Base-by-base conservation (phyloP, 2,329 filamentous ascomycete species). In the Aspergillus floridensis region DNA sequence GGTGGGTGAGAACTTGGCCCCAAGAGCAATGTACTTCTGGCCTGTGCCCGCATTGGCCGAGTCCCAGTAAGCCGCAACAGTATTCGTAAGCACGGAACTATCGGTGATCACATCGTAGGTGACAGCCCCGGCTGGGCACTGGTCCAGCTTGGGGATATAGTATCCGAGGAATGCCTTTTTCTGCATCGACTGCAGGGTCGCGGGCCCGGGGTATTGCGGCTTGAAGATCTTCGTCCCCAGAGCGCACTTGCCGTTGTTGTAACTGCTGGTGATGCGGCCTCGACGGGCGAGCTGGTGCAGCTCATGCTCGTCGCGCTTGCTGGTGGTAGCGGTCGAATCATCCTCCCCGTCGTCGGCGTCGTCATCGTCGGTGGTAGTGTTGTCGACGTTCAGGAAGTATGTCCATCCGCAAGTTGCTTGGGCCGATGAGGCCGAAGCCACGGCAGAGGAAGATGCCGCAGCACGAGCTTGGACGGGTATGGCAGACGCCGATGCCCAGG, bases 181-280 rank as follows among this genome's bases (percentile, higher is more conserved):
- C 22, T 55, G 53, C 6, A n/a, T n/a, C 24, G 11, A 32, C 29
- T 47, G n/a, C 2, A 55, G 46, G 11, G 19, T 35, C 11, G 29
- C 31, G 16, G 53, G 47, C 8, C 41, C 24, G 7, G 41, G 41
- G 19, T 55, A 55, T 11, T 32, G 26, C 26, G 53, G 53, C 10
- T 55, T 55, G 41, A 48, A 55, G 38, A 55, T 55, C 2, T 44
- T 55, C 1, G 22, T 55, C n/a, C 41, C 41, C 44, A 55, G n/a
- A 7, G 8, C 10, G 53, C 53, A 55, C 4, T 21, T 24, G 1
- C 41, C 41, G 3, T 47, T 4, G 12, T 55, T 22, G 16, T 44
- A 44, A 3, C 16, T 11, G 4, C 14, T 22, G 2, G 31, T 22
- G 41, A 4, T 22, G 29, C 32, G 53, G 26, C 44, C 29, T 14